Percentiles rank a stretch among this genome's conserved stretches.
Conservation (phyloP, 2,329 filamentous ascomycete genomes). For the Alternaria tenuissima region DNA sequence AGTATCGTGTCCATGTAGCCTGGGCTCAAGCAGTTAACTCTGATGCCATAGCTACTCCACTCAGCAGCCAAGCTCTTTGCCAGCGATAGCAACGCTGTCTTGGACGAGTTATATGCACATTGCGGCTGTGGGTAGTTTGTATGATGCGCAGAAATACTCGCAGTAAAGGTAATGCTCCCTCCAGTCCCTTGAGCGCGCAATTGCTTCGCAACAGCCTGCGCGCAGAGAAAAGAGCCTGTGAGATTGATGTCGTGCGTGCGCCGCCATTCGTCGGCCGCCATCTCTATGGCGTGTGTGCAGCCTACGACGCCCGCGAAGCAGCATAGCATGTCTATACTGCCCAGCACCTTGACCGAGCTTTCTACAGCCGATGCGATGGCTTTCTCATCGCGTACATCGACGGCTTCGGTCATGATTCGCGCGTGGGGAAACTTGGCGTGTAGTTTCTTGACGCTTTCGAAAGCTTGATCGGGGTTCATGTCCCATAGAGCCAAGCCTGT, state of each 20-base stretch:
- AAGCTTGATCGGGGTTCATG: slow-evolving; percentile 56
- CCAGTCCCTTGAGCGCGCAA: slow-evolving; percentile 53
- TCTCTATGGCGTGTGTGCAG: slow-evolving; percentile 68
- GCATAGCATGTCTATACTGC: slow-evolving; percentile 64
- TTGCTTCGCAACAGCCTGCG: slow-evolving; percentile 67
- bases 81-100: slow-evolving; percentile 71
- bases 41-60: slow-evolving; percentile 75
- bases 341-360: slow-evolving; percentile 55
- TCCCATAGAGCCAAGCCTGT: slow-evolving; percentile 69
- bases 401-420: slow-evolving; percentile 60
- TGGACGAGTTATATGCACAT: slow-evolving; percentile 74
- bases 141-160: slow-evolving; percentile 72
- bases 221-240: slow-evolving; percentile 73
- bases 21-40: slow-evolving; percentile 74
- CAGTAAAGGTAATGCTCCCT: slow-evolving; percentile 71
- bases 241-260: slow-evolving; percentile 75
- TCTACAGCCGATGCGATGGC: slow-evolving; percentile 53
- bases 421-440: slow-evolving; percentile 62
- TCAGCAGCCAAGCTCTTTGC: slow-evolving; percentile 74
- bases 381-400: slow-evolving; percentile 67
- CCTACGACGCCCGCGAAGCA: slow-evolving; percentile 75
- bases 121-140: slow-evolving; percentile 80
- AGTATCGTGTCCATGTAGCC: slow-evolving; percentile 82
- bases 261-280: slow-evolving; percentile 67
- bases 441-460: slow-evolving; percentile 57